These are phyloP conservation scores for Berkeleyomyces basicola DNA, from an alignment of 2,329 filamentous ascomycete genomes.

Conservation along the genomic window DNA sequence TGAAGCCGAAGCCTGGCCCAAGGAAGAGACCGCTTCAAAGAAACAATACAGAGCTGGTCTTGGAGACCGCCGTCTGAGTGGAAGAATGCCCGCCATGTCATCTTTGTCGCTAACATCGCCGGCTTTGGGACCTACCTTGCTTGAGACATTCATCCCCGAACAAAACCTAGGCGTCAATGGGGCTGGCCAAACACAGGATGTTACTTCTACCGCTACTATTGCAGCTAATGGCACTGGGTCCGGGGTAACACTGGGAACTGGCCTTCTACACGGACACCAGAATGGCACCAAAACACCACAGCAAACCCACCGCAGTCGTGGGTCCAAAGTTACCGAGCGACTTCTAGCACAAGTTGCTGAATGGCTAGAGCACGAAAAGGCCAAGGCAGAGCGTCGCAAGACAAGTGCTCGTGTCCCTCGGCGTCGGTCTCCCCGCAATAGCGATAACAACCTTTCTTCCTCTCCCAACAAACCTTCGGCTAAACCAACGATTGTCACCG, in stretches of 20 bases:
- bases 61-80: conserved; percentile 26
- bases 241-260: background rate
- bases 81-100: conserved; percentile 17
- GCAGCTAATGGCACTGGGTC: background rate
- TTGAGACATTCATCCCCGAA: conserved; percentile 6
- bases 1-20: conserved; percentile 14
- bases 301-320: conserved; percentile 5
- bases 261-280: background rate
- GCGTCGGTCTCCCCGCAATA: conserved; percentile 23
- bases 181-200: conserved; percentile 18
- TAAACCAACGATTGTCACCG: background rate
- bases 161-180: background rate
- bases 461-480: background rate
- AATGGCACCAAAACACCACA: conserved; percentile 15
- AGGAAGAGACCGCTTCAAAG: conserved; percentile 19
- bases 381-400: conserved; percentile 38
- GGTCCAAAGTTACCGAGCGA: conserved; percentile 26
- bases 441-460: conserved; percentile 11
- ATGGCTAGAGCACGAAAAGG: conserved; percentile 70
- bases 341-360: conserved; percentile 59
- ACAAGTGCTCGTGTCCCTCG: conserved; percentile 24
- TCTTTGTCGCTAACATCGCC: conserved; percentile 10
- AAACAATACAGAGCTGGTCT: conserved; percentile 24
- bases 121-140: background rate
- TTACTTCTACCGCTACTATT: background rate